These are phyloP conservation scores for Elsinoe australis DNA, from an alignment of 2,329 filamentous ascomycete species.

Conservation along the genomic window DNA sequence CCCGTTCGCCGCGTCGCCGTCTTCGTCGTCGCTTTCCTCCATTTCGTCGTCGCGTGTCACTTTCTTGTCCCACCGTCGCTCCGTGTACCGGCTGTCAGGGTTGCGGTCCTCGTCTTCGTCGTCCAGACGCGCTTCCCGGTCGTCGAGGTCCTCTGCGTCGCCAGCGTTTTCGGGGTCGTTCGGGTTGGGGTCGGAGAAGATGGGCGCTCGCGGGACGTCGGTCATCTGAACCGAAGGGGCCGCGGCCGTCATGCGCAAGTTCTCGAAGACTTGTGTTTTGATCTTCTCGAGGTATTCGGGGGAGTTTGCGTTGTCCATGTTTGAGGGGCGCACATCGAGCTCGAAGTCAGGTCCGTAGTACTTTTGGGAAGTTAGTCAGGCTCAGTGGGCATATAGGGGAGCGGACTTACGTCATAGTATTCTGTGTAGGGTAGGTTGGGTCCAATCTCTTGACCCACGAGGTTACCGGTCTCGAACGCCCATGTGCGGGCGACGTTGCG, in stretches of 20 bases:
- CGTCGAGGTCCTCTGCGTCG: conserved; percentile 52
- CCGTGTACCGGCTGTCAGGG: conserved; percentile 72
- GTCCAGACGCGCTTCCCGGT: conserved; percentile 57
- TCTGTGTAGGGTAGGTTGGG: conserved; percentile 89
- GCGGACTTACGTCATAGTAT: conserved; percentile 68
- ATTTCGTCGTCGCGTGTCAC: conserved; percentile 67
- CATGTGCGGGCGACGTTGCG: conserved; percentile 56
- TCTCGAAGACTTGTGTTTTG: conserved; percentile 57
- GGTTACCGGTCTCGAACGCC: conserved; percentile 63
- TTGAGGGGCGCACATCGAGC: conserved; percentile 60
- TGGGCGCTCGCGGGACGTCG: conserved; percentile 52
- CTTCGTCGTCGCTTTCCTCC: conserved; percentile 84
- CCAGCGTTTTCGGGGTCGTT: conserved; percentile 27
- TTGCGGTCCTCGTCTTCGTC: conserved; percentile 76
- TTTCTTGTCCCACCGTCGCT: conserved; percentile 74
- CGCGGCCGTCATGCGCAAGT: conserved; percentile 55
- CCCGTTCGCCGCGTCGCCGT: conserved; percentile 65
- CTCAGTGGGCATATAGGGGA: too few species aligned
- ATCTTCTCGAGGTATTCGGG: conserved; percentile 63
- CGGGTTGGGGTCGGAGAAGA: conserved; percentile 26
- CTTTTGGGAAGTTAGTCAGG: too few species aligned
- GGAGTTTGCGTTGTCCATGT: conserved; percentile 66
- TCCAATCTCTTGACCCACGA: conserved; percentile 75
- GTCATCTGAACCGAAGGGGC: conserved; percentile 56
- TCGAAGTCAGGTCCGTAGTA: conserved; percentile 65